A percentile compares a stretch with the other conserved stretches of the same genome.
phyloP scores from a whole-genome alignment of 345 rosid species.

The Draba incana region DNA sequence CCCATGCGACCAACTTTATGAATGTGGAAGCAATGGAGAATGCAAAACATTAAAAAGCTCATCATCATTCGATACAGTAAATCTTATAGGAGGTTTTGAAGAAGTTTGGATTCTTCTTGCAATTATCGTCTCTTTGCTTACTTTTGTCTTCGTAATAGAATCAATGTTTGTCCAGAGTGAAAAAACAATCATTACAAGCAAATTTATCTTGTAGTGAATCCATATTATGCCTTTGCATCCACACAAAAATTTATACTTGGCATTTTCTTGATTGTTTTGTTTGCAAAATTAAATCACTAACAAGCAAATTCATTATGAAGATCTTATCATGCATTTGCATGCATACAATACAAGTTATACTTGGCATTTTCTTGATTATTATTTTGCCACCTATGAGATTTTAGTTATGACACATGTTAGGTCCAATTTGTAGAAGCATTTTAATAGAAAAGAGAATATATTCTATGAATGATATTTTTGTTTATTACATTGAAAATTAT shows the following conservation, averaged over 20 bases:
- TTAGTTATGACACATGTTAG: constrained; percentile 26
- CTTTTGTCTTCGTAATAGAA: constrained; percentile 57
- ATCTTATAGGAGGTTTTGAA: constrained; percentile 58
- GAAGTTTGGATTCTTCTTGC: constrained; percentile 71
- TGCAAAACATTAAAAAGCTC: constrained; percentile 61
- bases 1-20: constrained; percentile 58
- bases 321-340: constrained; percentile 7
- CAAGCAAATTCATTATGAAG: background rate
- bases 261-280: background rate
- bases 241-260: too few species aligned
- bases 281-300: too few species aligned
- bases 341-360: constrained; percentile 4
- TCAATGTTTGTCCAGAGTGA: constrained; percentile 52
- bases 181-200: background rate
- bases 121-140: constrained; percentile 53
- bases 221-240: background rate
- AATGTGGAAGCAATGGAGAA: constrained; percentile 60
- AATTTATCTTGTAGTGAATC: background rate
- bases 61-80: constrained; percentile 58
- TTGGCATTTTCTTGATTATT: too few species aligned
- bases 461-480: background rate
- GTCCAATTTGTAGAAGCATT: constrained; percentile 20
- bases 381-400: background rate
- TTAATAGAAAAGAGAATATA: constrained; percentile 9
- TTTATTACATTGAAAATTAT: background rate